These are phyloP conservation scores for Trypanosoma cruzi DNA, from an alignment of 208 protist genomes.

Conservation along the genomic window DNA sequence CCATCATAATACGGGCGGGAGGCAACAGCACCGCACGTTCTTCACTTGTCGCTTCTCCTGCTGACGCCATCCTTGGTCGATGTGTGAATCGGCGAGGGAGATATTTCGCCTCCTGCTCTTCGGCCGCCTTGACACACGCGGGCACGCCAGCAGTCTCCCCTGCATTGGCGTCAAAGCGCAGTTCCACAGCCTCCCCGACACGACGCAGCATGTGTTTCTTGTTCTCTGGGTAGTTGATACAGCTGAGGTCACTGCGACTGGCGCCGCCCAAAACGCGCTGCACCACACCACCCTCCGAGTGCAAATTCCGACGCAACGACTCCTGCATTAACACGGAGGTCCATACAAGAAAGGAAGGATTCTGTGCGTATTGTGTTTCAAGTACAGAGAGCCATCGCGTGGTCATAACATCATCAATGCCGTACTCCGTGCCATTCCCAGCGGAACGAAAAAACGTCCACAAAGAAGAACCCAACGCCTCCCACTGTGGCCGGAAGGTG, in stretches of 20 bases:
- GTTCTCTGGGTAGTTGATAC: slow-evolving; percentile 19
- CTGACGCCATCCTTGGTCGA: background rate
- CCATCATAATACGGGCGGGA: slow-evolving; percentile 65
- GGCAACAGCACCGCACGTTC: slow-evolving; percentile 47
- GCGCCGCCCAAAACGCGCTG: background rate
- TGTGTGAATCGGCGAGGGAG: slow-evolving; percentile 19
- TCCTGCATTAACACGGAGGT: slow-evolving; percentile 14
- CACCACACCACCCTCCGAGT: background rate
- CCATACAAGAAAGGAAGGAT: slow-evolving; percentile 16
- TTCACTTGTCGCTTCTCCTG: background rate
- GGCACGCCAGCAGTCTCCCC: slow-evolving; percentile 38
- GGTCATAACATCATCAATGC: slow-evolving; percentile 11
- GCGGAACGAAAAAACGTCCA: slow-evolving; percentile 52
- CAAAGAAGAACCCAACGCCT: slow-evolving; percentile 45
- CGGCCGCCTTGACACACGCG: slow-evolving; percentile 34
- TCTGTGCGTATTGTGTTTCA: slow-evolving; percentile 1
- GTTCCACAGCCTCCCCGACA: slow-evolving; percentile 48
- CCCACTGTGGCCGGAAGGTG: slow-evolving; percentile 42
- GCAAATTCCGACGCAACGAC: background rate
- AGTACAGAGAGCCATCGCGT: slow-evolving; percentile 24
- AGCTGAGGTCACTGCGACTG: background rate
- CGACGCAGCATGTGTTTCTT: slow-evolving; percentile 31
- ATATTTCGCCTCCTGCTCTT: slow-evolving; percentile 34
- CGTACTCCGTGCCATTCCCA: slow-evolving; percentile 22
- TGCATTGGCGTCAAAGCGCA: slow-evolving; percentile 40